These are phyloP conservation scores for Apiotrichum brassicae DNA, from an alignment of 1,284 basidiomycete species.

Conservation along the genomic window DNA sequence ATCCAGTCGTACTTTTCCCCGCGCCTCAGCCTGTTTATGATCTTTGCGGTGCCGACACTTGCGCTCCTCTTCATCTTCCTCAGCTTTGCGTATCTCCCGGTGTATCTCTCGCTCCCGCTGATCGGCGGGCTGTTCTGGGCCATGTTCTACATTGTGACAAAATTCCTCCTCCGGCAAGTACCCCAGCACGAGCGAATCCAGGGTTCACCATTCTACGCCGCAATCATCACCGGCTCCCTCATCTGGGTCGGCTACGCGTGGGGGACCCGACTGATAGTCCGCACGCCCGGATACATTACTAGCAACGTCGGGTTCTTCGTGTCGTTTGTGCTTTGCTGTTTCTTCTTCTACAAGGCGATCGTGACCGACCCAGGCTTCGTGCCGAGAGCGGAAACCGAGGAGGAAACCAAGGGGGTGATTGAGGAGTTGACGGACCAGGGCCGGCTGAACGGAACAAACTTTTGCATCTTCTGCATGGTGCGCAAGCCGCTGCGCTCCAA, in stretches of 20 bases:
- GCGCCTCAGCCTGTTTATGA: conserved; percentile 72
- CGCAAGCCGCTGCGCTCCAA: conserved; percentile 88
- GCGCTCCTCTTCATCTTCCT: conserved; percentile 77
- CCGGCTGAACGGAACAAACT: conserved; percentile 85
- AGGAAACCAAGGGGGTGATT: conserved; percentile 76
- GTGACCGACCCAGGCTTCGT: conserved; percentile 87
- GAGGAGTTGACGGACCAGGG: conserved; percentile 84
- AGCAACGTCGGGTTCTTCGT: conserved; percentile 71
- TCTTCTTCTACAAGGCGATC: conserved; percentile 85
- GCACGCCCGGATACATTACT: conserved; percentile 52
- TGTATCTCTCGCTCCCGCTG: conserved; percentile 80
- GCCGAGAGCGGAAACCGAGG: conserved; percentile 66
- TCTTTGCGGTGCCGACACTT: conserved; percentile 71
- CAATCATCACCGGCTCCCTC: conserved; percentile 79
- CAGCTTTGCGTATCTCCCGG: conserved; percentile 73
- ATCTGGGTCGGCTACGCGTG: conserved; percentile 82
- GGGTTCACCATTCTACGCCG: conserved; percentile 73
- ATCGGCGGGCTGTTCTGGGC: conserved; percentile 78
- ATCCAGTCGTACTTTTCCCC: conserved; percentile 42
- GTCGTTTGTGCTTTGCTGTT: conserved; percentile 63
- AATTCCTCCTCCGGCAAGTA: conserved; percentile 27
- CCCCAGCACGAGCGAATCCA: conserved; percentile 39
- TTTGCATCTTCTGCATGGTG: conserved; percentile 90
- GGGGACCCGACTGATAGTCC: conserved; percentile 51
- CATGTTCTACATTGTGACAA: conserved; percentile 70